These are phyloP conservation scores for Chytriomyces sp. DNA, from an alignment of 192 early-diverging fungal genomes.

Conservation along the genomic window DNA sequence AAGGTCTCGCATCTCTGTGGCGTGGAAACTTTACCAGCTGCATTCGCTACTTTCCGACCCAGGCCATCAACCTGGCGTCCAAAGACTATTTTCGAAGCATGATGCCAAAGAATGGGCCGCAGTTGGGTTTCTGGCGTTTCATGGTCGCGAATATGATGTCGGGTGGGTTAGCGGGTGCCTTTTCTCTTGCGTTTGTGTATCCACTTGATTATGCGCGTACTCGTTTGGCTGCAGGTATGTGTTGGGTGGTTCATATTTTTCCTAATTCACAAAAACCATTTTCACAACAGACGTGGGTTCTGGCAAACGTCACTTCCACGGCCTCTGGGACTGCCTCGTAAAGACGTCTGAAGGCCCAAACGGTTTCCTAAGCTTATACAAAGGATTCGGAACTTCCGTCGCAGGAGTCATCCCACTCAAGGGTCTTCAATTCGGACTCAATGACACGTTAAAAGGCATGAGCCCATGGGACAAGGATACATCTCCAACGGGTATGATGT, in stretches of 20 bases:
- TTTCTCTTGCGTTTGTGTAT: slow-evolving; percentile 88
- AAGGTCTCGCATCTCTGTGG: slow-evolving; percentile 71
- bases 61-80: slow-evolving; percentile 97
- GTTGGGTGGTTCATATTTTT: not conserved
- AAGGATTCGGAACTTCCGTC: slow-evolving; percentile 90
- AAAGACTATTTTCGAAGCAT: slow-evolving; percentile 95
- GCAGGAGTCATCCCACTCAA: slow-evolving; percentile 91
- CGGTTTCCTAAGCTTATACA: slow-evolving; percentile 71
- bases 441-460: slow-evolving; percentile 71
- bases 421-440: slow-evolving; percentile 80
- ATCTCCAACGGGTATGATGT: slow-evolving; percentile 36
- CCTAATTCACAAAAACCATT: too few relatives aligned
- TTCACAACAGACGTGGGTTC: slow-evolving; percentile 63
- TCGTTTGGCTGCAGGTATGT: slow-evolving; percentile 74
- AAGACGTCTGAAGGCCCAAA: slow-evolving; percentile 59
- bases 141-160: slow-evolving; percentile 93
- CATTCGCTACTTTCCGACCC: slow-evolving; percentile 98
- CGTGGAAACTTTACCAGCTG: slow-evolving; percentile 94
- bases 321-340: slow-evolving; percentile 80
- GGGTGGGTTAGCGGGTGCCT: slow-evolving; percentile 92
- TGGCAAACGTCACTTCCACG: slow-evolving; percentile 89
- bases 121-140: slow-evolving; percentile 77
- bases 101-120: slow-evolving; percentile 64
- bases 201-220: slow-evolving; percentile 98
- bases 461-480: slow-evolving; percentile 42